Evolutionary conservation across 306 rosid species (phyloP).

Genomic region (Biancaea sappan): DNA sequence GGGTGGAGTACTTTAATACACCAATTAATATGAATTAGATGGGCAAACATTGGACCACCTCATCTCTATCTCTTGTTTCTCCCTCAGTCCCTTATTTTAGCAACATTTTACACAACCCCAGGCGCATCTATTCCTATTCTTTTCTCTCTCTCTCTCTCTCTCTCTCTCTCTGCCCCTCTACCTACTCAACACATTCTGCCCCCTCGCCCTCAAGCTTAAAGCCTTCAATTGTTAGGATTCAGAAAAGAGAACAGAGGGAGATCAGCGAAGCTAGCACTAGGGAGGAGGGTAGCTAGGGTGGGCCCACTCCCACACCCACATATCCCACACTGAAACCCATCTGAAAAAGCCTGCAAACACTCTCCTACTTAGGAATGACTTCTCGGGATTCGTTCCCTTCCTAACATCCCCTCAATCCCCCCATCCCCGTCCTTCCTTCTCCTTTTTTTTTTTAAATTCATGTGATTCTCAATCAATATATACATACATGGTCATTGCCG

Average conservation of each 20-base stretch:
- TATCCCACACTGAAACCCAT: conserved; percentile 32
- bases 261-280: not conserved
- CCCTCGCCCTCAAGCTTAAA: not conserved
- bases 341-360: conserved; percentile 62
- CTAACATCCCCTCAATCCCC: not conserved
- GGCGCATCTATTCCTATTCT: conserved; percentile 40
- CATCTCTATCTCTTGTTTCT: conserved; percentile 39
- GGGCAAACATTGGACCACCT: conserved; percentile 69
- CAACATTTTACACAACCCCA: conserved; percentile 40
- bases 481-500: not conserved
- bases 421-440: not conserved
- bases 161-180: not conserved
- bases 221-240: not conserved
- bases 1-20: conserved; percentile 63
- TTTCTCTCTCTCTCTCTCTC: not conserved
- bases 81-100: conserved; percentile 52
- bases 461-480: too few species aligned
- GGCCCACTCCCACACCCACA: conserved; percentile 32
- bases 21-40: conserved; percentile 61
- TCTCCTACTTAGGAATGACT: conserved; percentile 50
- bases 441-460: too few species aligned
- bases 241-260: not conserved
- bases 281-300: too few species aligned
- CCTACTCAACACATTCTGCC: not conserved
- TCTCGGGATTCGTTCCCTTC: conserved; percentile 50